phyloP scores from a whole-genome alignment of 163 green algal species.

The Volvox carteri region DNA sequence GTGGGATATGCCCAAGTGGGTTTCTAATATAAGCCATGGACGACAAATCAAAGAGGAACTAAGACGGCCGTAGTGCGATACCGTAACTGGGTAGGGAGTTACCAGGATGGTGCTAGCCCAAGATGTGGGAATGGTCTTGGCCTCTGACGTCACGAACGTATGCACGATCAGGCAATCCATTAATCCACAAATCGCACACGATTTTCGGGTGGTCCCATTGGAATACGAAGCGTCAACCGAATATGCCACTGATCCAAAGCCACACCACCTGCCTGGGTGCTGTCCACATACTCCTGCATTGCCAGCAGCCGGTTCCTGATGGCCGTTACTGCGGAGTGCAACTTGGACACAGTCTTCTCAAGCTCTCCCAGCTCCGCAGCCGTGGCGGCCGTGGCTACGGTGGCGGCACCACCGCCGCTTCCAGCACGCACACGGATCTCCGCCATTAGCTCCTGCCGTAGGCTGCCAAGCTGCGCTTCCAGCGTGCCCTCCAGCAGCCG shows the following conservation, averaged over 20 bases:
- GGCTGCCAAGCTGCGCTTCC: neutral
- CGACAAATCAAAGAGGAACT: too few relatives aligned
- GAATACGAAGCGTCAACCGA: too few relatives aligned
- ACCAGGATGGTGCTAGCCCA: too few relatives aligned
- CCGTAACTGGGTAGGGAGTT: too few relatives aligned
- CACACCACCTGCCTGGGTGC: slow-evolving; percentile 41
- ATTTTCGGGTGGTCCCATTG: too few relatives aligned
- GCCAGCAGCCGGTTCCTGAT: slow-evolving; percentile 58
- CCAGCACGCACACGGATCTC: neutral
- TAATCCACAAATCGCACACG: too few relatives aligned
- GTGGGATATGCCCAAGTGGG: too few relatives aligned
- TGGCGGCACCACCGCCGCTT: neutral
- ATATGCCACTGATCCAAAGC: slow-evolving; percentile 65
- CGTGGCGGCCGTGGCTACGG: neutral
- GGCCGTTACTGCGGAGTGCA: slow-evolving; percentile 34
- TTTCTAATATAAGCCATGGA: too few relatives aligned
- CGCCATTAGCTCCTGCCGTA: slow-evolving; percentile 29
- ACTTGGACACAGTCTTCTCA: slow-evolving; percentile 50
- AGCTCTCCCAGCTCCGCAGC: neutral
- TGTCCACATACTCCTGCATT: slow-evolving; percentile 65
- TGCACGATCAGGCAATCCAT: too few relatives aligned
- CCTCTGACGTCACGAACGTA: too few relatives aligned
- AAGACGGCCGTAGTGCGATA: too few relatives aligned
- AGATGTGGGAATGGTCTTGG: too few relatives aligned
- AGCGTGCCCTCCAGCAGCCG: slow-evolving; percentile 23